Percentiles rank a stretch among this genome's conserved stretches.
phyloP scores from a whole-genome alignment of 2,329 filamentous ascomycete genomes.

The Pochonia chlamydosporia region DNA sequence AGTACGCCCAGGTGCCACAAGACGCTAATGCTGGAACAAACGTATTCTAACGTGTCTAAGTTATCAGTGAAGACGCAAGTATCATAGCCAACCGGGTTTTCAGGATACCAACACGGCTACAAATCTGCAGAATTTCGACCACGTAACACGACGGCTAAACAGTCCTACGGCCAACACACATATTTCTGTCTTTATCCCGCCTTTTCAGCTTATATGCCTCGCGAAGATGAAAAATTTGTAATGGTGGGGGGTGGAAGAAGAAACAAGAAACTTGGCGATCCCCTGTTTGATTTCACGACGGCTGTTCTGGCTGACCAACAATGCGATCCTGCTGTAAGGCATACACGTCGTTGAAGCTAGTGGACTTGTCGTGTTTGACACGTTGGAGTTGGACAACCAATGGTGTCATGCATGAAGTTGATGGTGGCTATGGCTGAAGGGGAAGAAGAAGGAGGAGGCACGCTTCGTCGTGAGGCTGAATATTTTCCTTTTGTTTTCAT shows the following conservation, averaged over 20 bases:
- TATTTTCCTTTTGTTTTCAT: conserved; percentile 9
- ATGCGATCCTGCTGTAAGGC: background rate
- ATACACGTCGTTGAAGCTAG: background rate
- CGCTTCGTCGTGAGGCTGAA: conserved; percentile 5
- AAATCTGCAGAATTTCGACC: conserved; percentile 6
- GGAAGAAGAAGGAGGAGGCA: background rate
- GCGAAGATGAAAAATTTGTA: background rate
- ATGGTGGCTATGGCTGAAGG: background rate
- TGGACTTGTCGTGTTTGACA: background rate
- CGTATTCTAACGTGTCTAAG: background rate
- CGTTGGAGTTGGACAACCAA: background rate
- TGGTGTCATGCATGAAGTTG: background rate
- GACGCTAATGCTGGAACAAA: conserved; percentile 11
- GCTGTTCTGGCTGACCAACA: background rate
- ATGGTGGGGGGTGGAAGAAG: background rate
- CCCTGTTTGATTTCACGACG: background rate
- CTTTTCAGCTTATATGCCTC: background rate
- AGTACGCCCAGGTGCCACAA: conserved; percentile 16
- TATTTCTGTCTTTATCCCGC: background rate
- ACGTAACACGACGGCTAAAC: background rate
- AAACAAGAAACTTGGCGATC: too few relatives aligned
- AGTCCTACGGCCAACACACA: background rate
- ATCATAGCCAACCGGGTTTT: conserved; percentile 9
- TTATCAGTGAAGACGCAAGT: background rate
- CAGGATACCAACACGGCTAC: conserved; percentile 13